Conservation (phyloP, 2,329 filamentous ascomycete species). For the Lachnellula occidentalis region DNA sequence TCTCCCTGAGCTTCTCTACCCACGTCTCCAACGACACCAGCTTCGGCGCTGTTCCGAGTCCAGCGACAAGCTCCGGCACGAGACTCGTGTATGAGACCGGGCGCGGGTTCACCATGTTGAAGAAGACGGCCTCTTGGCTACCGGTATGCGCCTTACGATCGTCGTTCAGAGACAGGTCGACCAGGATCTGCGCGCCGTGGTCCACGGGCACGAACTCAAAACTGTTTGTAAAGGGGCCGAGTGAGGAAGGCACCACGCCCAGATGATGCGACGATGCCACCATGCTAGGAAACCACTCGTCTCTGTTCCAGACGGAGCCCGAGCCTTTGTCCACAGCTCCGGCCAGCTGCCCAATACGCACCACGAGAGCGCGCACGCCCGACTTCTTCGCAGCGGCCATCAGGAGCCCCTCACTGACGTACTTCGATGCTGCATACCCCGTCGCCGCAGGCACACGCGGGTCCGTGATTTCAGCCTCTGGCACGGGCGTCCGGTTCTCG, state of each 20-base stretch:
- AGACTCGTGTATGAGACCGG: too few species aligned
- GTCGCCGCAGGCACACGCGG: slow-evolving; percentile 28
- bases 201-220: slow-evolving; percentile 44
- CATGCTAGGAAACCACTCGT: slow-evolving; percentile 51
- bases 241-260: slow-evolving; percentile 33
- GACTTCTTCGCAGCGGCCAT: slow-evolving; percentile 30
- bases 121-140: too few species aligned
- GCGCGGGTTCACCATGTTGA: too few species aligned
- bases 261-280: slow-evolving; percentile 35
- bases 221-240: slow-evolving; percentile 30
- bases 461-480: slow-evolving; percentile 34
- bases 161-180: too few species aligned
- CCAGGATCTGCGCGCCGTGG: slow-evolving; percentile 13
- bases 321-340: slow-evolving; percentile 36
- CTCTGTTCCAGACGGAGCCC: slow-evolving; percentile 42
- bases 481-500: slow-evolving; percentile 18
- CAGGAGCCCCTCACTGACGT: slow-evolving; percentile 35
- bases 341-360: slow-evolving; percentile 45
- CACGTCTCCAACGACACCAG: too few species aligned
- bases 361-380: slow-evolving; percentile 36
- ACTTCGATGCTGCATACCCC: slow-evolving; percentile 26
- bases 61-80: too few species aligned
- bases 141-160: too few species aligned
- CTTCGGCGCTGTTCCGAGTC: too few species aligned
- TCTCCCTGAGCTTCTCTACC: too few species aligned